Percentiles rank a stretch among this genome's conserved stretches.
Conservation (phyloP, 768 basidiomycete species). For the Fibroporia radiculosa region DNA sequence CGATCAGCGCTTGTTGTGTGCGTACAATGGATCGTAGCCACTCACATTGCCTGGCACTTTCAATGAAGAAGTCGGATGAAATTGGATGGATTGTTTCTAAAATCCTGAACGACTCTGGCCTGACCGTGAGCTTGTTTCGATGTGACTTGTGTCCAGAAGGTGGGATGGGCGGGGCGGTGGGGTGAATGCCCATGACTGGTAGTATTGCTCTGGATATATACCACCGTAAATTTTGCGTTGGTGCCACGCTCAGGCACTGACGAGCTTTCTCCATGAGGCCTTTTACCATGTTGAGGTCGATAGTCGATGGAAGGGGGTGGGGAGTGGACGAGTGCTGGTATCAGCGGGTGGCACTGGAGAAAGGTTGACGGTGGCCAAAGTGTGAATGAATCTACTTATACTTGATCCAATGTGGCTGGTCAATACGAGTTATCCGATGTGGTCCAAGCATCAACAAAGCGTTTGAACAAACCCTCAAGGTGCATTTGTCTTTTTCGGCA, state of each 20-base stretch:
- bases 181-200: slow-evolving; percentile 14
- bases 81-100: slow-evolving; percentile 35
- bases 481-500: too few relatives aligned
- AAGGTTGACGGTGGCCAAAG: too few relatives aligned
- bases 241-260: background rate
- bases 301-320: too few relatives aligned
- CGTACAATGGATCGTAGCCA: background rate
- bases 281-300: too few relatives aligned
- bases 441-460: too few relatives aligned
- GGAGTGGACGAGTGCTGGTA: too few relatives aligned
- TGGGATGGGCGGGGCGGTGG: slow-evolving; percentile 8
- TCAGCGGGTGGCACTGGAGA: too few relatives aligned
- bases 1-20: background rate
- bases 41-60: background rate
- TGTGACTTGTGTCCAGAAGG: slow-evolving; percentile 33
- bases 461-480: too few relatives aligned
- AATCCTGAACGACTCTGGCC: slow-evolving; percentile 41
- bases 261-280: background rate
- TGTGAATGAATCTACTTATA: too few relatives aligned
- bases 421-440: too few relatives aligned
- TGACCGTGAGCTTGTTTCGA: slow-evolving; percentile 31
- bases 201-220: slow-evolving; percentile 8
- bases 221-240: background rate
- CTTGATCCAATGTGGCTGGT: too few relatives aligned
- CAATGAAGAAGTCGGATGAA: background rate